phyloP scores from a whole-genome alignment of 495 filamentous ascomycete species.

The Acidomyces sp. region DNA sequence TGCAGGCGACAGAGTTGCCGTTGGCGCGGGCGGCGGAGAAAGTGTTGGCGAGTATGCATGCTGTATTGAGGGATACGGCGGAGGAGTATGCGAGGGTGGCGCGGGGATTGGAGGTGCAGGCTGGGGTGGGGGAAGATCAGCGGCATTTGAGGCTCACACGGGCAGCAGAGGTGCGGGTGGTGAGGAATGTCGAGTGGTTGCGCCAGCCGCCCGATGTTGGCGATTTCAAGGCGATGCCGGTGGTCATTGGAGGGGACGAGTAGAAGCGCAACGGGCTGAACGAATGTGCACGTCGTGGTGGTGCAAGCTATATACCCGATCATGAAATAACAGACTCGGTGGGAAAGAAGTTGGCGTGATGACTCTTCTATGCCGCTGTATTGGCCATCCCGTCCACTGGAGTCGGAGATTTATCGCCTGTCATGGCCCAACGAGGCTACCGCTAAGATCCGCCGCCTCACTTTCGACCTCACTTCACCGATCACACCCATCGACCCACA shows the following conservation, averaged over 20 bases:
- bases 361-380: too few relatives aligned
- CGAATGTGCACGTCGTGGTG: too few relatives aligned
- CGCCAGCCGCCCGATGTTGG: conserved; percentile 44
- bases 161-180: conserved; percentile 68
- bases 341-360: too few relatives aligned
- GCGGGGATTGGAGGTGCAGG: conserved; percentile 26
- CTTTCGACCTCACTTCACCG: neutral
- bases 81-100: conserved; percentile 49
- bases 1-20: conserved; percentile 52
- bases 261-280: too few relatives aligned
- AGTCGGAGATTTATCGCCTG: neutral
- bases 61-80: conserved; percentile 65
- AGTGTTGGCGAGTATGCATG: conserved; percentile 88
- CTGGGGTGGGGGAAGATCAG: conserved; percentile 24
- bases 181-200: conserved; percentile 55
- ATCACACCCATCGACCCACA: too few relatives aligned
- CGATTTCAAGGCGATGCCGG: conserved; percentile 40
- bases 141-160: conserved; percentile 54
- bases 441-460: neutral
- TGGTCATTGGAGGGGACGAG: conserved; percentile 24
- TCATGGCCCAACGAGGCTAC: neutral
- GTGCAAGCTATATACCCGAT: too few relatives aligned
- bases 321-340: too few relatives aligned
- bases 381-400: neutral
- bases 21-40: conserved; percentile 70